These are phyloP conservation scores for Backusella australiensis DNA, from an alignment of 192 early-diverging fungal genomes.

Conservation along the genomic window DNA sequence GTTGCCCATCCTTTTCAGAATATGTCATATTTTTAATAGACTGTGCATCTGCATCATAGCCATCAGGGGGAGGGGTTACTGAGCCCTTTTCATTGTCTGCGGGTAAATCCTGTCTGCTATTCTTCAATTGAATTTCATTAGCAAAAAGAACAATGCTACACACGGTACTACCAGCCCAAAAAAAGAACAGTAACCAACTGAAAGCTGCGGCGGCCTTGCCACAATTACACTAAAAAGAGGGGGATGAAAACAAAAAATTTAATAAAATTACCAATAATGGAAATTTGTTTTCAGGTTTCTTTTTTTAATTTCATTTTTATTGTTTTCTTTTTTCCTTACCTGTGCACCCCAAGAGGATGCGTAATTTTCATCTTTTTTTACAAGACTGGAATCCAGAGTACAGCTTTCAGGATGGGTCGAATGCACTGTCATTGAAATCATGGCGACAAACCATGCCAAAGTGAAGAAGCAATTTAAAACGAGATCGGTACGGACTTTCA, in stretches of 20 bases:
- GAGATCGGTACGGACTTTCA: background rate
- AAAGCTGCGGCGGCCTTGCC: constrained; percentile 11
- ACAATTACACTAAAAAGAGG: constrained; percentile 1
- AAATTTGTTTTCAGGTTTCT: background rate
- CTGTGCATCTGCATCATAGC: background rate
- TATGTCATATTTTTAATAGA: constrained; percentile 1
- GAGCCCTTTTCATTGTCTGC: background rate
- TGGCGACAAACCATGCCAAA: constrained; percentile 6
- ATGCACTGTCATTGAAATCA: constrained; percentile 10
- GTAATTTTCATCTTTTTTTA: background rate
- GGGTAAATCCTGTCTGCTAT: background rate
- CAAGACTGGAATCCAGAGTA: background rate
- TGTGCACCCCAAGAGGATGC: background rate
- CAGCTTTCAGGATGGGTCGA: background rate
- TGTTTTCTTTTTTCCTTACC: background rate
- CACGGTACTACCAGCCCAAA: background rate
- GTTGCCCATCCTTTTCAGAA: background rate
- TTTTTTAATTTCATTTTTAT: background rate
- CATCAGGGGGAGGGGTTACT: background rate
- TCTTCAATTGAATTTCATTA: background rate
- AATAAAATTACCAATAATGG: background rate
- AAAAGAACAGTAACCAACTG: constrained; percentile 10
- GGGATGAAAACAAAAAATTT: background rate
- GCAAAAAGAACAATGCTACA: background rate
- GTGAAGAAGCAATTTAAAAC: background rate